Conservation (phyloP, 78 protist genomes). For the Carpediemonas membranifera region DNA sequence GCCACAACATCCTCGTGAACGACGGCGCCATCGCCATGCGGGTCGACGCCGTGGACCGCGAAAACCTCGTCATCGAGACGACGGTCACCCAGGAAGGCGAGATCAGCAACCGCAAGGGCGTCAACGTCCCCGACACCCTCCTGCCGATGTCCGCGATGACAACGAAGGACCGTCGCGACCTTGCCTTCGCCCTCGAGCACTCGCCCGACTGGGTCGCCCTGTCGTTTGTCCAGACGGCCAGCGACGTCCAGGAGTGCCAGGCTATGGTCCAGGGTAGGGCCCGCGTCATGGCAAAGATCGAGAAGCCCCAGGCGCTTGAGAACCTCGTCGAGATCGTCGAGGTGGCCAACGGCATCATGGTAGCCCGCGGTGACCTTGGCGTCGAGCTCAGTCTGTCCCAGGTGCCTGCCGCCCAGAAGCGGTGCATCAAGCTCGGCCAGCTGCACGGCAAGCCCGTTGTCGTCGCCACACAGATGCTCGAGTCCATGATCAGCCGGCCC, state of each 20-base stretch:
- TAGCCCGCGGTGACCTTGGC: slow-evolving; percentile 92
- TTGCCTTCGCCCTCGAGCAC: slow-evolving; percentile 20
- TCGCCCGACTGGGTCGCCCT: slow-evolving; percentile 63
- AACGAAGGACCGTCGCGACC: slow-evolving; percentile 44
- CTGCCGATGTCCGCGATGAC: slow-evolving; percentile 50
- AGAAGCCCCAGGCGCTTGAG: slow-evolving; percentile 65
- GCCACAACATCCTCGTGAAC: slow-evolving; percentile 6
- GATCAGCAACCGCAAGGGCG: slow-evolving; percentile 51
- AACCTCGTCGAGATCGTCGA: slow-evolving; percentile 69
- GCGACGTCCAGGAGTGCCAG: slow-evolving; percentile 39
- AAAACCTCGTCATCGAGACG: slow-evolving; percentile 3
- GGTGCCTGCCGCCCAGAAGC: slow-evolving; percentile 71
- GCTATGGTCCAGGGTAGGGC: slow-evolving; percentile 25
- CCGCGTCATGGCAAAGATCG: slow-evolving; percentile 75
- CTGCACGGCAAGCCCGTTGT: not conserved
- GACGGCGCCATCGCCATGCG: slow-evolving; percentile 9
- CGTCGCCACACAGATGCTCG: slow-evolving; percentile 85
- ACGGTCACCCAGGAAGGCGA: slow-evolving; percentile 37
- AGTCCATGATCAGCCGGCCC: slow-evolving; percentile 66
- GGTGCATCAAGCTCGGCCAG: not conserved
- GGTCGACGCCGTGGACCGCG: slow-evolving; percentile 3
- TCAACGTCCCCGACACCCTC: slow-evolving; percentile 61
- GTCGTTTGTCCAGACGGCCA: slow-evolving; percentile 49
- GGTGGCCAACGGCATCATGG: slow-evolving; percentile 81
- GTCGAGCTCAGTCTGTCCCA: slow-evolving; percentile 77